Percentiles rank a stretch among this genome's conserved stretches.
These are phyloP conservation scores for Chaetomiaceae sp. DNA, from an alignment of 2,329 filamentous ascomycete genomes.

Conservation along the genomic window DNA sequence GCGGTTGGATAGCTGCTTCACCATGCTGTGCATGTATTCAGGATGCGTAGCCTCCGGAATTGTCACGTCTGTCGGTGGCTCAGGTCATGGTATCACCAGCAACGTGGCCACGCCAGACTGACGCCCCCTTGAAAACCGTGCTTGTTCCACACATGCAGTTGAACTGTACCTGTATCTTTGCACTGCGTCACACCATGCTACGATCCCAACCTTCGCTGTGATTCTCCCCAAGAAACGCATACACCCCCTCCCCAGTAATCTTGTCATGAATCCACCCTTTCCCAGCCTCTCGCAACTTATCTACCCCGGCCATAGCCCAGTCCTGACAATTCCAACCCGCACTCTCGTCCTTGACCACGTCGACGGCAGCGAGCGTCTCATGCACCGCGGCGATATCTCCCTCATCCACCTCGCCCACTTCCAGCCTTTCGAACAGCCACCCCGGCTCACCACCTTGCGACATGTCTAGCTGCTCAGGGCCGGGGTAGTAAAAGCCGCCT, in stretches of 20 bases:
- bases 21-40: too few relatives aligned
- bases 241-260: not conserved
- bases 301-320: not conserved
- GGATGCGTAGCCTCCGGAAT: too few relatives aligned
- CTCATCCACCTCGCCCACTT: not conserved
- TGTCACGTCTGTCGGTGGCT: too few relatives aligned
- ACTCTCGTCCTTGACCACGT: not conserved
- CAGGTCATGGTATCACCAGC: too few relatives aligned
- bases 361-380: not conserved
- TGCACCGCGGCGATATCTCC: not conserved
- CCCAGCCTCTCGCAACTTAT: not conserved
- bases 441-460: not conserved
- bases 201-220: too few relatives aligned
- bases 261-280: not conserved
- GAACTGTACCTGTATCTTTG: too few relatives aligned
- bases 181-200: too few relatives aligned
- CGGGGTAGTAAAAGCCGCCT: slow-evolving; percentile 2
- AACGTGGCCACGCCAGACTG: too few relatives aligned
- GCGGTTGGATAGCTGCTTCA: not conserved
- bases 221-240: too few relatives aligned
- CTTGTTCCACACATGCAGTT: too few relatives aligned
- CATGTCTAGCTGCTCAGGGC: not conserved
- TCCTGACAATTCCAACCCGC: slow-evolving; percentile 4
- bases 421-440: not conserved
- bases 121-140: too few relatives aligned